Evolutionary conservation across 192 early-diverging fungal species (phyloP), one percentile per base, ranked within the genome.

Genomic region (Coemansia sp.): DNA sequence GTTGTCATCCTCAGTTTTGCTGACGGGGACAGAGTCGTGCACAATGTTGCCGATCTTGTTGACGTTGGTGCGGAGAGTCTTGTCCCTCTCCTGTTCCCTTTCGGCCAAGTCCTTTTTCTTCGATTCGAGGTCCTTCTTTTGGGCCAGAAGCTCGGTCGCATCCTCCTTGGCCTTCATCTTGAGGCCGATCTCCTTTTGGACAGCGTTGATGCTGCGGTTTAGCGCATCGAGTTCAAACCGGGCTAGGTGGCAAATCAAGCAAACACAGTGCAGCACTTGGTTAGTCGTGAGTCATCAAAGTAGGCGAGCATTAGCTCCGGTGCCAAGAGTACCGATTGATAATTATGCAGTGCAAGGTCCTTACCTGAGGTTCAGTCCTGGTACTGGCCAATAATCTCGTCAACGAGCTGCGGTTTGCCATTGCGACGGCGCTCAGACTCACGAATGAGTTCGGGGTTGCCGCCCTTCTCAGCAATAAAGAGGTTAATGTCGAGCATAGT

Each of bases 11-110:
- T 99, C 98, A 65, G 93, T 90, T 64, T 88, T 84, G 49, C 93
- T 95, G 62, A 90, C 90, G 8, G 92, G 89, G 17, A 98, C 96
- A 33, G 91, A 91, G 65, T 92, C 86, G 75, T 98, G 96, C 4
- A 99, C 96, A 67, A 98, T 77, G 89, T 99, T 99, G 66, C 98
- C 98, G 59, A 99, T 85, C 80, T 94, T 94, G 70, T 95, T 94
- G 62, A 99, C 87, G 82, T 89, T 91, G n/a, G 63, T 65, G 62
- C 85, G 85, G 73, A 93, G 88, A 1, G 66, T 61, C 42, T 73
- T 80, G 69, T 96, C 92, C 73, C 89, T 91, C 30, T 75, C 87
- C 85, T 99, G 94, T 73, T 91, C 90, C 59, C 86, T 82, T 55
- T 86, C 86, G n/a, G 86, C 78, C 43, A 91, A 70, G 21, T 78